Evolutionary conservation across 2,329 filamentous ascomycete genomes (phyloP), one percentile per base, ranked within the genome.

Genomic region (Exophiala phaeomuriformis): DNA sequence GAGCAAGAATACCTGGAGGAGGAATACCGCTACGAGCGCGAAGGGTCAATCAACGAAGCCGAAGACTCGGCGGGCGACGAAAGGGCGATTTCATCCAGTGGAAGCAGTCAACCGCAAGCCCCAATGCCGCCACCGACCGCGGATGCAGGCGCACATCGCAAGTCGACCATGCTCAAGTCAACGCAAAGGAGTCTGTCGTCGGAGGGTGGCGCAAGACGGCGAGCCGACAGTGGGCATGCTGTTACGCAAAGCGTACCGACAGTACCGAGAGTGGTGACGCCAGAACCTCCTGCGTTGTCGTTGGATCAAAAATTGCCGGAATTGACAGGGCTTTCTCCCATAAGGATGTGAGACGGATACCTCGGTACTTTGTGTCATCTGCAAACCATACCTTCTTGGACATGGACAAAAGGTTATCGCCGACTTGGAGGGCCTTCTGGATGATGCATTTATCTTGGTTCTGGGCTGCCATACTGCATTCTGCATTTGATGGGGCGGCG

Each of bases 1-100:
- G 91, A 97, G 70, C 83, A 88, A 58, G 83, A 82, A 61, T 91
- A 80, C 65, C 83, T 90, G 35, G 82, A 87, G 62, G 72, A 63
- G 69, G 81, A 77, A 64, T 62, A 58, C 47, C 48, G 54, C 47
- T 58, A 55, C 43, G 52, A 62, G 39, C 52, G 64, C 39, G 63
- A 66, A 64, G 55, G 66, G 55, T 57, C 58, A 63, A 61, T 57
- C 52, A 59, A 48, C 51, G 61, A 39, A 56, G 62, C 31, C 43
- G 58, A 60, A 53, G 55, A 48, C 33, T 37, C 64, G 31, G 63
- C 61, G 39, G 58, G 58, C n/a, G 76, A 82, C 37, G 81, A 84
- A 50, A 73, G 79, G 41, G 78, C 77, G 32, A 65, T 81, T 8
- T 84, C 83, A 2, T 85, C 84, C 3, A 84, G 84, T 6, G 83